Conservation (phyloP, 495 filamentous ascomycete genomes). For the Acidomyces sp. region DNA sequence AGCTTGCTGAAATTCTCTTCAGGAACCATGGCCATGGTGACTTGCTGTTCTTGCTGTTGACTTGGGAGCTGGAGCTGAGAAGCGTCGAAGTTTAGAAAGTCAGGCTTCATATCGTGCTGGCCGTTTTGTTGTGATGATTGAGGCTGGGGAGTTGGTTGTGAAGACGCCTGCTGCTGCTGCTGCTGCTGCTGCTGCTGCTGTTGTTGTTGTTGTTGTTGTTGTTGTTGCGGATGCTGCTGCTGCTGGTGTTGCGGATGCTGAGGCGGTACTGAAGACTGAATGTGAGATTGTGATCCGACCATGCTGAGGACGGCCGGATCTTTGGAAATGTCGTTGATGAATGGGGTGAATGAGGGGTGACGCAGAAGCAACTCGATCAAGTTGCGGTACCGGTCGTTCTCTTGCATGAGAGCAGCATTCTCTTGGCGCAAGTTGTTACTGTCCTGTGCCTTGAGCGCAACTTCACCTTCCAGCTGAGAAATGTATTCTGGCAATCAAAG, state of each 20-base stretch:
- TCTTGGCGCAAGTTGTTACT: conserved; percentile 54
- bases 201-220: conserved; percentile 11
- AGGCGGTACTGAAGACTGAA: conserved; percentile 15
- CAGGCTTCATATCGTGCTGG: conserved; percentile 21
- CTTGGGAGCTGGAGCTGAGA: conserved; percentile 35
- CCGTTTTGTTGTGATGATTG: conserved; percentile 35
- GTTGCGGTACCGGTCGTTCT: conserved; percentile 65
- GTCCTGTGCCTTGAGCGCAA: conserved; percentile 59
- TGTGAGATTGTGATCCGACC: conserved; percentile 13
- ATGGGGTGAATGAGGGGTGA: conserved; percentile 73
- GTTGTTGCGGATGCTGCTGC: too few relatives aligned
- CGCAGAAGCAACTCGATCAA: conserved; percentile 71
- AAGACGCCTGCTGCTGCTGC: conserved; percentile 23
- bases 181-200: conserved; percentile 14
- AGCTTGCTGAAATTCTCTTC: conserved; percentile 44
- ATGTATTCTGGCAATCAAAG: conserved; percentile 68
- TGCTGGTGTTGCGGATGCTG: too few relatives aligned
- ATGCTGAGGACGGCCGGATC: conserved; percentile 19
- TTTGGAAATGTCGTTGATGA: conserved; percentile 52
- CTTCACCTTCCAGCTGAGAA: conserved; percentile 73
- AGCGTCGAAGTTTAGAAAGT: conserved; percentile 18
- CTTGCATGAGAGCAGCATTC: conserved; percentile 61
- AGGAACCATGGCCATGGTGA: conserved; percentile 63
- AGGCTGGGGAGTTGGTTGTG: conserved; percentile 28
- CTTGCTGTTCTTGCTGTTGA: conserved; percentile 42